Conservation (phyloP, 176 grass and related monocot genomes). For the Bromus sterilis region DNA sequence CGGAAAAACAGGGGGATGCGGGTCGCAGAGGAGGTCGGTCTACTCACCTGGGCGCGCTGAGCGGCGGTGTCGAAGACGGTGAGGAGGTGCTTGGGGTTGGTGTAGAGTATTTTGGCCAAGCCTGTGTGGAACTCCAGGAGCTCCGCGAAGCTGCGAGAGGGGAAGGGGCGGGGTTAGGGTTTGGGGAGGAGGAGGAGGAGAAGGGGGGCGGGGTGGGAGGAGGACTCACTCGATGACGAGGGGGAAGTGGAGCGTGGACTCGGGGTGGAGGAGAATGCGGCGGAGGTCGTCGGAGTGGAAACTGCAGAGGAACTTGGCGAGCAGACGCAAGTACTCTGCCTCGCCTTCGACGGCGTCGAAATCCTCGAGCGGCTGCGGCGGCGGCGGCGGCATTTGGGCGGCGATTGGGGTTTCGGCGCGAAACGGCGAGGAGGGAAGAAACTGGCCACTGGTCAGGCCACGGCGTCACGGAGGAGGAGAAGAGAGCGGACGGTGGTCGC, state of each 20-base stretch:
- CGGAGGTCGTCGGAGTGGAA: constrained; percentile 40
- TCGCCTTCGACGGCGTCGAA: background rate
- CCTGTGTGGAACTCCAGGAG: constrained; percentile 53
- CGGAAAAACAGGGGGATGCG: background rate
- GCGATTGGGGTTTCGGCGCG: constrained; percentile 32
- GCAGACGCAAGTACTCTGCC: background rate
- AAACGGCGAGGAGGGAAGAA: background rate
- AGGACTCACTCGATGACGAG: constrained; percentile 56
- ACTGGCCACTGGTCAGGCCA: background rate
- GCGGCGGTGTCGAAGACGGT: constrained; percentile 31
- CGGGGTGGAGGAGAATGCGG: constrained; percentile 47
- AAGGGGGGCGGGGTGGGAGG: background rate
- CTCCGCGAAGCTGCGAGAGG: constrained; percentile 56
- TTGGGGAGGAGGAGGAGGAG: background rate
- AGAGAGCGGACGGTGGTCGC: background rate
- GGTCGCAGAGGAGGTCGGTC: background rate
- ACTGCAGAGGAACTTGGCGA: constrained; percentile 32
- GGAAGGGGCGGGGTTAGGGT: constrained; percentile 3
- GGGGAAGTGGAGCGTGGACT: constrained; percentile 49
- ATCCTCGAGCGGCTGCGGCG: background rate
- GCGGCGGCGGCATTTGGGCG: constrained; percentile 16
- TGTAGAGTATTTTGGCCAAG: constrained; percentile 39
- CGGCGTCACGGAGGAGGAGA: background rate
- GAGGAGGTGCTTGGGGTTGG: constrained; percentile 19
- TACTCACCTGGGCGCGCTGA: constrained; percentile 33